Evolutionary conservation across 306 rosid species (phyloP), one percentile per base, ranked within the genome.

Genomic region (Prunus salicina): DNA sequence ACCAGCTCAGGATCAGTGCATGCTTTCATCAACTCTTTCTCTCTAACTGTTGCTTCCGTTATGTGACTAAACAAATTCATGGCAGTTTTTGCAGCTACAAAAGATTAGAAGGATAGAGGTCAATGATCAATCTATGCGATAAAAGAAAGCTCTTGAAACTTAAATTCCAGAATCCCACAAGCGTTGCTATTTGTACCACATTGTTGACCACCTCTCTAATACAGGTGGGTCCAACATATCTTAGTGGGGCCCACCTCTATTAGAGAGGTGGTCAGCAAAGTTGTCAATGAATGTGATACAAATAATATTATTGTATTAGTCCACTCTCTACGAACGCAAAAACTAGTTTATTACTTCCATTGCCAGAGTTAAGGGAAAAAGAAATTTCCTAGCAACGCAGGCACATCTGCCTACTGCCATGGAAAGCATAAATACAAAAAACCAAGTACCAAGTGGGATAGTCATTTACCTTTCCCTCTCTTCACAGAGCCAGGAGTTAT

Each of bases 1-100:
- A 90, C 92, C 49, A 92, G 81, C 80, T 95, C 97, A 22, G 99
- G 92, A 84, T 92, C 99, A 8, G 97, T 95, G 79, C 97, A 95
- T 16, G 99, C 99, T 81, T 95, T 95, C 89, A 92, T 92, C 86
- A 92, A 83, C 83, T 95, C 99, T 78, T 92, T 90, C 88, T 95
- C 99, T 78, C 97, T 89, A 57, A 2, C 80, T 32, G 97, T 86
- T 66, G 97, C 85, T 67, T 95, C 97, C 1, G 90, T 89, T 91
- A 81, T 95, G 87, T 95, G 99, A 86, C 97, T 89, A 88, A 95
- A 95, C 79, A 95, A 73, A 83, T 89, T 95, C 96, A 92, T 87
- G 53, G 97, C 97, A 71, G 89, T 92, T 82, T 95, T 95, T 69
- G 97, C 96, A 78, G 96, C 99, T 95, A 41, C 45, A 78, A 52